Evolutionary conservation across 2,329 filamentous ascomycete genomes (phyloP).

Genomic region (Magnaporthales sp.): DNA sequence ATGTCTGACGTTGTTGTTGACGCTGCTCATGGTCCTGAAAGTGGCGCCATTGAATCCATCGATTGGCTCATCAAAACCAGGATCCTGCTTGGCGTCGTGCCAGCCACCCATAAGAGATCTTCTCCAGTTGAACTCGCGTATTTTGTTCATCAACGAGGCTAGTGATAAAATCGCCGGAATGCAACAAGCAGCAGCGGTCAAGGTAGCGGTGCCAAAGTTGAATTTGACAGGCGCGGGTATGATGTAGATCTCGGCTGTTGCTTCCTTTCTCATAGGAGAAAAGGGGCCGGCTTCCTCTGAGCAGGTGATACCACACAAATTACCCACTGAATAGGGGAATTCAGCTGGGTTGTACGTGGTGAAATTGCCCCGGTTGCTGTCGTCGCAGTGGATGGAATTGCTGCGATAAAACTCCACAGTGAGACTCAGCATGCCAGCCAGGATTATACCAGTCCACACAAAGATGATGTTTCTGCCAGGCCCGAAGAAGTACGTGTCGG

Average conservation of each 20-base stretch:
- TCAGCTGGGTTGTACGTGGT: conserved; percentile 22
- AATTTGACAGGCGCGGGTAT: conserved; percentile 47
- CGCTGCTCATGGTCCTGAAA: conserved; percentile 36
- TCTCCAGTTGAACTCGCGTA: conserved; percentile 51
- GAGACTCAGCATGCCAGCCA: conserved; percentile 53
- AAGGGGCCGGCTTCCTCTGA: conserved; percentile 33
- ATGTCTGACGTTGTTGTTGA: conserved; percentile 45
- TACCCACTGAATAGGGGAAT: conserved; percentile 33
- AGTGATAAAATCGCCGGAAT: conserved; percentile 55
- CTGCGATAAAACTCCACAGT: conserved; percentile 57
- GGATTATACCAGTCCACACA: conserved; percentile 52
- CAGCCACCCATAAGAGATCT: conserved; percentile 17
- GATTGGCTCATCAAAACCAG: conserved; percentile 30
- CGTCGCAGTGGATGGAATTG: conserved; percentile 30
- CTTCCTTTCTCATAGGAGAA: conserved; percentile 45
- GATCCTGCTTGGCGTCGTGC: conserved; percentile 26
- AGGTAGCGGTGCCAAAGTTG: conserved; percentile 49
- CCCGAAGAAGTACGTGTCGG: conserved; percentile 54
- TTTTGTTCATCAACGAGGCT: conserved; percentile 55
- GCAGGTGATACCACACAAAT: conserved; percentile 39
- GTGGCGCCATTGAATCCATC: conserved; percentile 48
- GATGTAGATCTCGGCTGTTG: conserved; percentile 53
- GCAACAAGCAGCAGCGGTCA: conserved; percentile 56
- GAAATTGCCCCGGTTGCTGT: conserved; percentile 21
- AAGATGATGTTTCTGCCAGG: conserved; percentile 59